Base-by-base conservation (phyloP, 2,329 filamentous ascomycete genomes). In the Fusarium torulosum region DNA sequence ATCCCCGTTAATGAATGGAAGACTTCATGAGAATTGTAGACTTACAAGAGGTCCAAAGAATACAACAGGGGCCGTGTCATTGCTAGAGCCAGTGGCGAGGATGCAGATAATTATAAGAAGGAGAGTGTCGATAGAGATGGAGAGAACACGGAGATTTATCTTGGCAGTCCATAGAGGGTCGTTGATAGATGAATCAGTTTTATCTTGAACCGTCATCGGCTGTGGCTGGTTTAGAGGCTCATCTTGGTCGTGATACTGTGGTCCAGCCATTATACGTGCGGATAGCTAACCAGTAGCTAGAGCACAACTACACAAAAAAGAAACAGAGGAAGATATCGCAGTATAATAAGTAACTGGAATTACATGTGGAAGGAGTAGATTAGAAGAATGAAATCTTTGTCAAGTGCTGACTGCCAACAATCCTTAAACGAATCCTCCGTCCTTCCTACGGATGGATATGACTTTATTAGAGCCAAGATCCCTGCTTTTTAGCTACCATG, bases 131-230 rank as follows among this genome's bases (percentile, higher is more conserved):
- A 66, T 37, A n/a, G 56, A 66, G 15, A 66, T 38, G n/a, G 56
- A 66, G 27, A 66, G 59, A 21, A 66, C 42, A 15, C 62, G 56
- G 23, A 66, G 43, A 46, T 66, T 66, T 13, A 66, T 46, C 21
- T 65, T 66, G 17, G 44, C 40, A 10, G 47, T 51, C 56, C 51
- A 53, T 27, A 62, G 6, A 33, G 49, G 43, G 2, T 45, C 57
- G 15, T 40, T 53, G 6, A n/a, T 19, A 4, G 46, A 15, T 6
- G 29, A 8, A 20, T 20, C 5, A 13, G 29, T 20, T 42, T 25
- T 29, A 15, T 53, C 46, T 40, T 29, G 21, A 53, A 17, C 14
- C 41, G 29, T 46, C 21, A 37, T 14, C 5, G 27, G 11, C 2
- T 41, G 56, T 41, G 29, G 13, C 9, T 54, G 55, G n/a, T 41